Conservation (phyloP, 2,329 filamentous ascomycete species). For the Beauveria australis region DNA sequence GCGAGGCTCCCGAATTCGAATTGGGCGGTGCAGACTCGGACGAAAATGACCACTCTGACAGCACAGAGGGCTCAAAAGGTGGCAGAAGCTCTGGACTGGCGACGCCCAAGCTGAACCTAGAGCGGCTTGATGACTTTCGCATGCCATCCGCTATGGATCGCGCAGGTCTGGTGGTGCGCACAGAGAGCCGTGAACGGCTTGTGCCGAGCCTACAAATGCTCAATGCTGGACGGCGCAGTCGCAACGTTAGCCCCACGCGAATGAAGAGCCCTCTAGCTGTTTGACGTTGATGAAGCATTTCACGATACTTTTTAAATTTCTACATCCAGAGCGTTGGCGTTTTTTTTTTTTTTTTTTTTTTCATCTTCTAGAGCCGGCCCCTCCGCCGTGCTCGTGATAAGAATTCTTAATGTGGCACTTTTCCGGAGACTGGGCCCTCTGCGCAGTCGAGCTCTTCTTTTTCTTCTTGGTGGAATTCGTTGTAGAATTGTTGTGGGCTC, state of each 20-base stretch:
- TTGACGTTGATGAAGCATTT: background rate
- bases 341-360: background rate
- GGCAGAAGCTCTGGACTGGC: constrained; percentile 59
- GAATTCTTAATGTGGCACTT: constrained; percentile 1
- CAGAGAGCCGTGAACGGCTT: constrained; percentile 78
- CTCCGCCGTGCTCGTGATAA: background rate
- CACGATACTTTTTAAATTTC: background rate
- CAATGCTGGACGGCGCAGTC: constrained; percentile 48
- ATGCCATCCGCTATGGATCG: constrained; percentile 47
- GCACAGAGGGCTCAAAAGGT: constrained; percentile 45
- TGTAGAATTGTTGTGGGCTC: background rate
- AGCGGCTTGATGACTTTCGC: constrained; percentile 40
- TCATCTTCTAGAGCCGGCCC: background rate
- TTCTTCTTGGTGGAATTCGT: background rate
- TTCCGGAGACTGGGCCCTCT: too few relatives aligned
- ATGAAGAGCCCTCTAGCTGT: constrained; percentile 47
- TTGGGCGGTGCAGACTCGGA: constrained; percentile 59
- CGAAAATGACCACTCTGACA: constrained; percentile 56
- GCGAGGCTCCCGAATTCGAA: constrained; percentile 67
- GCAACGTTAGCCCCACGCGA: constrained; percentile 49
- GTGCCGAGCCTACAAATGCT: constrained; percentile 46
- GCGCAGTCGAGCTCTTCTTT: too few relatives aligned
- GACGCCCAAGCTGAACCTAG: constrained; percentile 53
- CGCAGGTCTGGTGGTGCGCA: constrained; percentile 68
- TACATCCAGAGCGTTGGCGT: constrained; percentile 2